A percentile compares a stretch with the other conserved stretches of the same genome.
phyloP scores from a whole-genome alignment of 2,329 filamentous ascomycete genomes.

The Botryosphaeria agaves region DNA sequence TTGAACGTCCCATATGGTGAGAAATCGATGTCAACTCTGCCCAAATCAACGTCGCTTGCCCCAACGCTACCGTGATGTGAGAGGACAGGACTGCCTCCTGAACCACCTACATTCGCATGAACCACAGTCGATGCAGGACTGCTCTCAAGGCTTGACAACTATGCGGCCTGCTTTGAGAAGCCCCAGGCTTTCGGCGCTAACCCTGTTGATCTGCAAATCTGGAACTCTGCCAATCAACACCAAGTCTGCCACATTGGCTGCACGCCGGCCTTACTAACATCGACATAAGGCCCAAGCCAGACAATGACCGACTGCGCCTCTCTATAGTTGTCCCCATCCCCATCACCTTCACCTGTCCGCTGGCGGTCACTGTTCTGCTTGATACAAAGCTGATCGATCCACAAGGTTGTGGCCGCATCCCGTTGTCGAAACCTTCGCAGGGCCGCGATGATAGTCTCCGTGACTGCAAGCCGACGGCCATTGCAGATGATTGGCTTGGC shows the following conservation, averaged over 20 bases:
- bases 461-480: conserved; percentile 8
- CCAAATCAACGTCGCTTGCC: conserved; percentile 9
- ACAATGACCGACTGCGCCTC: conserved; percentile 11
- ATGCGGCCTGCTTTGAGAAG: conserved; percentile 9
- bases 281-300: conserved; percentile 13
- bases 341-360: conserved; percentile 12
- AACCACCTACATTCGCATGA: conserved; percentile 13
- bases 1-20: neutral
- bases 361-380: conserved; percentile 11
- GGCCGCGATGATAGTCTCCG: conserved; percentile 10
- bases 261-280: conserved; percentile 12
- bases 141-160: conserved; percentile 11
- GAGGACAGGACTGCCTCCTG: conserved; percentile 14
- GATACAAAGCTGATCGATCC: conserved; percentile 16
- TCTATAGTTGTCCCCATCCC: conserved; percentile 15
- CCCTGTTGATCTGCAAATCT: conserved; percentile 4
- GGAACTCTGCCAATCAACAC: conserved; percentile 5
- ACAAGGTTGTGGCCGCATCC: conserved; percentile 7
- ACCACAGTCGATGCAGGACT: conserved; percentile 12
- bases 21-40: conserved; percentile 8
- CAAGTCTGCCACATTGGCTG: conserved; percentile 11
- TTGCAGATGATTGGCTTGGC: conserved; percentile 12
- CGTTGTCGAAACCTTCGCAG: conserved; percentile 11
- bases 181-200: conserved; percentile 9
- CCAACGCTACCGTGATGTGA: conserved; percentile 12